Evolutionary conservation across 208 protist genomes (phyloP), one percentile per base, ranked within the genome.

Genomic region (Leishmania martiniquensis): DNA sequence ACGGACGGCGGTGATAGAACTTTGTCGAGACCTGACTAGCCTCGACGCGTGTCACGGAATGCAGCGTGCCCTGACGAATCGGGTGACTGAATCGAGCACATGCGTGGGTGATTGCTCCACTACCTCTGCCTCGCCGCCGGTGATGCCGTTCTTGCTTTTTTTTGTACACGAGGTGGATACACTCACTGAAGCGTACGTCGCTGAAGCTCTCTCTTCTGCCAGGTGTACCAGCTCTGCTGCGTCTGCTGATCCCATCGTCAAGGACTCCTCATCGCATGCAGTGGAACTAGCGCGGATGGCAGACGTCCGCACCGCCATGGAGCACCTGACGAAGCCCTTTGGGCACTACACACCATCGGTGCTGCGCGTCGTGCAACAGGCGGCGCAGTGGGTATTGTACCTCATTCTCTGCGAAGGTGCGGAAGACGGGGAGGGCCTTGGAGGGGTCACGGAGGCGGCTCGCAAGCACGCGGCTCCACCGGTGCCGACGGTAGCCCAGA

Each of bases 381-480:
- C 84, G 22, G 86, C 82, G 0, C 86, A 83, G 49, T 77, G 81
- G 4, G 74, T 92, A 42, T 54, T 92, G 17, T 87, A 86, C 66
- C 74, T 90, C 42, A 67, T 82, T 22, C 77, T 94, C 20, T 92
- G 88, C 75, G 90, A 94, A 74, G 89, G 86, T 1, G 84, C 62
- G 37, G 51, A 45, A 6, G 83, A 84, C 32, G 51, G 72, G 37
- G 52, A 55, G 49, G 42, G 47, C 17, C 29, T 32, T 12, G 47
- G 32, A 57, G 32, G 49, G 15, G 49, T 15, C 47, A 6, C 68
- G 29, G 45, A 39, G 44, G 39, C 44, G 12, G n/a, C 5, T 49
- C 67, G 25, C 45, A 4, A 2, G 63, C 7, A 12, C 47, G 25
- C 63, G 25, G 25, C 39, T 47, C 13, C 1, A 6, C 25, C n/a